Evolutionary conservation across 352 stramenopile genomes (phyloP).

Genomic region (Pythium chondricola): DNA sequence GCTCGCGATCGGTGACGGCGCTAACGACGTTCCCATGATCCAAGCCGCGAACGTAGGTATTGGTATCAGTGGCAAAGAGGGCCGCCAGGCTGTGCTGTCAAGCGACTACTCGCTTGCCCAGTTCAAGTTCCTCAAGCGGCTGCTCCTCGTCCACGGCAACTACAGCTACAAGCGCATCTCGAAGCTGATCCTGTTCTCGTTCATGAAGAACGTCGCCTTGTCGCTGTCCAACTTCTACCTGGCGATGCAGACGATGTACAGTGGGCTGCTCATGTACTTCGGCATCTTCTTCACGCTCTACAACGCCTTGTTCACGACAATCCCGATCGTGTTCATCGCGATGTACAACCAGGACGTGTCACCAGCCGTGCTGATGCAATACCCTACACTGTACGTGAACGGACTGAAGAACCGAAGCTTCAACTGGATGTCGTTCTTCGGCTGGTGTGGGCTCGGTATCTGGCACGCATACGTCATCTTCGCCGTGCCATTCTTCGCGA

Average conservation of each 20-base stretch:
- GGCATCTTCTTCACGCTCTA: slow-evolving; percentile 88
- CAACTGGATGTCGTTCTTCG: slow-evolving; percentile 86
- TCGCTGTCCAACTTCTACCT: slow-evolving; percentile 85
- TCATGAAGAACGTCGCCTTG: slow-evolving; percentile 86
- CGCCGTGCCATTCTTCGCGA: slow-evolving; percentile 75
- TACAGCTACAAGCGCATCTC: slow-evolving; percentile 90
- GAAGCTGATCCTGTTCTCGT: slow-evolving; percentile 86
- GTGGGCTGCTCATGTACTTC: slow-evolving; percentile 85
- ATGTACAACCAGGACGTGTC: slow-evolving; percentile 90
- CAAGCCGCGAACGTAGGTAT: slow-evolving; percentile 82
- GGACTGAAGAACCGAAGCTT: slow-evolving; percentile 85
- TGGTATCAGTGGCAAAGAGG: slow-evolving; percentile 84
- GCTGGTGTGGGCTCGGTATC: slow-evolving; percentile 76
- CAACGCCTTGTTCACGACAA: slow-evolving; percentile 87
- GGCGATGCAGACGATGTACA: slow-evolving; percentile 81
- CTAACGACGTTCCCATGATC: slow-evolving; percentile 88
- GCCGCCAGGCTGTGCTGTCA: slow-evolving; percentile 75
- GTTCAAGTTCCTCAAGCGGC: slow-evolving; percentile 76
- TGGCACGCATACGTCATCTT: slow-evolving; percentile 88
- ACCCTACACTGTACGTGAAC: slow-evolving; percentile 85
- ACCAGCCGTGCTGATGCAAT: slow-evolving; percentile 86
- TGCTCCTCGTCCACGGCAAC: slow-evolving; percentile 82
- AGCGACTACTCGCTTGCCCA: slow-evolving; percentile 83
- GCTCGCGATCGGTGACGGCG: slow-evolving; percentile 78
- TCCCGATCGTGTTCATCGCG: slow-evolving; percentile 85